A percentile compares a stretch with the other conserved stretches of the same genome.
These are phyloP conservation scores for Carex cristatella DNA, from an alignment of 176 grass and related monocot species.

Conservation along the genomic window DNA sequence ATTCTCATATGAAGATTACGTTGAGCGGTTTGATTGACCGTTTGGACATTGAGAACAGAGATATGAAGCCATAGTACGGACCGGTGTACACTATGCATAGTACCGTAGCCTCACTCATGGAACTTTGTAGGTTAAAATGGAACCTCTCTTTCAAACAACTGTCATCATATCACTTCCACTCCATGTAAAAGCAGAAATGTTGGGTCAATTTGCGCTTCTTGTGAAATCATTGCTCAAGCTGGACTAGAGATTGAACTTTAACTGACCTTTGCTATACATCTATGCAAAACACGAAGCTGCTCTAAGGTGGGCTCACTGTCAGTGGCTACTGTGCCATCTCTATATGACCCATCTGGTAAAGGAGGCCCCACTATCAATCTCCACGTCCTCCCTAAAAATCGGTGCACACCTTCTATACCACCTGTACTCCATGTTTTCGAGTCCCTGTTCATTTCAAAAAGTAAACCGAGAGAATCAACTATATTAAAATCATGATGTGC, in stretches of 20 bases:
- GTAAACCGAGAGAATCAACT: not conserved
- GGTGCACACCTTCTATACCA: slow-evolving; percentile 92
- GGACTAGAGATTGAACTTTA: not conserved
- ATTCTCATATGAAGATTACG: too few species aligned
- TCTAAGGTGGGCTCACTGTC: slow-evolving; percentile 59
- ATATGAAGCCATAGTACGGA: too few species aligned
- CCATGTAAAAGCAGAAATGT: not conserved
- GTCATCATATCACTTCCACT: not conserved
- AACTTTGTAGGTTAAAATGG: too few species aligned
- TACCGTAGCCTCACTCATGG: too few species aligned
- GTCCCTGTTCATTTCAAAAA: slow-evolving; percentile 39
- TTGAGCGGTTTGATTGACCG: too few species aligned
- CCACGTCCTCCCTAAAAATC: slow-evolving; percentile 92
- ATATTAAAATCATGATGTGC: not conserved
- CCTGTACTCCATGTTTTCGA: slow-evolving; percentile 95
- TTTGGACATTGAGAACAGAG: too few species aligned
- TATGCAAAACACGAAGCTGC: slow-evolving; percentile 80
- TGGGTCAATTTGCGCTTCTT: not conserved
- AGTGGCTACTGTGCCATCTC: slow-evolving; percentile 43
- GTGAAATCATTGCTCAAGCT: not conserved
- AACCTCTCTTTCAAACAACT: not conserved
- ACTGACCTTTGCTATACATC: slow-evolving; percentile 75
- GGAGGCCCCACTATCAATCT: slow-evolving; percentile 72
- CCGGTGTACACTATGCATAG: too few species aligned
- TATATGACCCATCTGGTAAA: slow-evolving; percentile 69